phyloP scores from a whole-genome alignment of 1,139 yeast genomes.

The Casaregolazyma suthepensis region DNA sequence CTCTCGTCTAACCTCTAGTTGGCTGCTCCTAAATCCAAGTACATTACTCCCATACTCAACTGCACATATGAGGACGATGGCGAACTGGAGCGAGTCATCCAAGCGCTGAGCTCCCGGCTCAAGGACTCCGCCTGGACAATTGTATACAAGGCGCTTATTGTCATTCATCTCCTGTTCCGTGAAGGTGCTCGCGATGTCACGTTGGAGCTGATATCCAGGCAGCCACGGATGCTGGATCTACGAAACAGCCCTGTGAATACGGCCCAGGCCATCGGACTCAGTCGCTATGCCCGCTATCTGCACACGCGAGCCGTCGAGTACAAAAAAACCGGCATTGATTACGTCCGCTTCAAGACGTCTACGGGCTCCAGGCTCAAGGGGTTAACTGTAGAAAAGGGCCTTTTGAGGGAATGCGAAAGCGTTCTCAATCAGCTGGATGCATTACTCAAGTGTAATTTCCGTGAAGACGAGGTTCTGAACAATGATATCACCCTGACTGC shows the following conservation, averaged over 20 bases:
- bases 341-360: conserved; percentile 52
- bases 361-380: conserved; percentile 64
- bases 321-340: conserved; percentile 57
- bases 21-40: conserved; percentile 98
- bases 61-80: conserved; percentile 56
- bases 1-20: conserved; percentile 39
- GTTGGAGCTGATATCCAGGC: conserved; percentile 55
- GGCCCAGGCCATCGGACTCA: conserved; percentile 57
- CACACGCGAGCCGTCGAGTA: conserved; percentile 64
- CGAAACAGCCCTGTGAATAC: conserved; percentile 29
- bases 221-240: conserved; percentile 55
- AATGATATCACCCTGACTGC: conserved; percentile 82
- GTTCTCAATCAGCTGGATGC: conserved; percentile 77
- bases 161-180: conserved; percentile 82
- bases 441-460: conserved; percentile 65
- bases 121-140: conserved; percentile 80
- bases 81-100: conserved; percentile 65
- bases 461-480: conserved; percentile 55
- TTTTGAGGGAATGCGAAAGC: conserved; percentile 76
- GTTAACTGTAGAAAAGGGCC: conserved; percentile 70
- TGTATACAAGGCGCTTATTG: conserved; percentile 78
- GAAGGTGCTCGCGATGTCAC: conserved; percentile 79
- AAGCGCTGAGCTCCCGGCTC: conserved; percentile 52
- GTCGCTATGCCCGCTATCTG: conserved; percentile 68
- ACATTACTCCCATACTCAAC: conserved; percentile 84